Conservation (phyloP, 192 early-diverging fungal genomes). For the Umbelopsis sp. region DNA sequence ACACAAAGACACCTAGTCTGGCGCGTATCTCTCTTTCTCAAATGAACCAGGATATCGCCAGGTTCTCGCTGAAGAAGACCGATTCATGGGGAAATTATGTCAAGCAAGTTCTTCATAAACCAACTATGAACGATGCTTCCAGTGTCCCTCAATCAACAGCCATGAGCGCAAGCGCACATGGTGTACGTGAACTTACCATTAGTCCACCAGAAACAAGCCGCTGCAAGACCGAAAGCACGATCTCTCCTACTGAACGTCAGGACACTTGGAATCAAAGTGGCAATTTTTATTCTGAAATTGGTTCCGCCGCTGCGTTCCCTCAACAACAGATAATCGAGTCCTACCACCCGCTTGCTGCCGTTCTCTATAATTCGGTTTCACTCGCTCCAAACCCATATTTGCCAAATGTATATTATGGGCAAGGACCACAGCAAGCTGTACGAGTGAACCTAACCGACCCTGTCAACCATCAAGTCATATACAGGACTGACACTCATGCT, state of each 20-base stretch:
- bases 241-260: background rate
- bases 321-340: conserved; percentile 11
- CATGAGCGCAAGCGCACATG: conserved; percentile 14
- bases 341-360: background rate
- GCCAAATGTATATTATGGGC: no score
- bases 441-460: background rate
- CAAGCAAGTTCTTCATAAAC: conserved; percentile 18
- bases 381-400: background rate
- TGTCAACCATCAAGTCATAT: background rate
- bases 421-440: background rate
- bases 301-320: background rate
- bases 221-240: background rate
- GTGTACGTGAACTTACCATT: background rate
- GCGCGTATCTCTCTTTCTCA: background rate
- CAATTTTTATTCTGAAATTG: background rate
- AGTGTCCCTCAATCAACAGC: background rate
- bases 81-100: conserved; percentile 20
- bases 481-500: background rate
- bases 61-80: conserved; percentile 10
- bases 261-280: background rate
- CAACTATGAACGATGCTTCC: background rate
- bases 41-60: conserved; percentile 6
- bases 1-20: background rate
- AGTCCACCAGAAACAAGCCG: background rate
- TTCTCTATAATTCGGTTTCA: background rate